These are phyloP conservation scores for Aurantiochytrium sp. DNA, from an alignment of 108 stramenopile species.

Conservation along the genomic window DNA sequence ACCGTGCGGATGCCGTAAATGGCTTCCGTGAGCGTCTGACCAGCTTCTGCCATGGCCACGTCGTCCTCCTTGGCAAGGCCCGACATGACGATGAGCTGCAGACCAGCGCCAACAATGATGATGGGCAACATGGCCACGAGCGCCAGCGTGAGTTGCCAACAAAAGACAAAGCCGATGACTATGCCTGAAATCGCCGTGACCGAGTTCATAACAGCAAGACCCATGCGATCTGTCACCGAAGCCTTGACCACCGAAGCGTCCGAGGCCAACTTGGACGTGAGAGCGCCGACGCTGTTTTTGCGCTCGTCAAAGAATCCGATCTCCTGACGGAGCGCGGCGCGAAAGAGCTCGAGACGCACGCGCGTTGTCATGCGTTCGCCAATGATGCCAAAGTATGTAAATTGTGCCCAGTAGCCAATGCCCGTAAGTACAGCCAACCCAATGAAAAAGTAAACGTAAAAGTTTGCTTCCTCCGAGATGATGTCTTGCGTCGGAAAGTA, in stretches of 20 bases:
- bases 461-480: not conserved
- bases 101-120: constrained; percentile 28
- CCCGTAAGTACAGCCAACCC: not conserved
- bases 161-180: constrained; percentile 44
- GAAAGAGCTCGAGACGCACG: constrained; percentile 32
- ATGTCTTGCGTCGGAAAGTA: not conserved
- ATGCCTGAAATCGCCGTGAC: constrained; percentile 34
- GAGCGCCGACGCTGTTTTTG: constrained; percentile 8
- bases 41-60: constrained; percentile 24
- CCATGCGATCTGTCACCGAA: constrained; percentile 35
- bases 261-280: constrained; percentile 12
- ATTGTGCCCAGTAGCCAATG: not conserved
- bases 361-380: constrained; percentile 37
- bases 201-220: constrained; percentile 18
- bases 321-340: constrained; percentile 20
- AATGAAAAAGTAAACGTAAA: not conserved
- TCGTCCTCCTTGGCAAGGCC: constrained; percentile 36
- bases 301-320: not conserved
- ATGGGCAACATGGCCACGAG: constrained; percentile 55
- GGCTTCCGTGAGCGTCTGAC: constrained; percentile 42
- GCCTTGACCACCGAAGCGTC: constrained; percentile 32
- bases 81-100: constrained; percentile 36
- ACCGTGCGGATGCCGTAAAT: constrained; percentile 57
- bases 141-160: constrained; percentile 45
- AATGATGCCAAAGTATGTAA: not conserved